These are phyloP conservation scores for Platismatia glauca DNA, from an alignment of 495 filamentous ascomycete genomes.

Conservation along the genomic window DNA sequence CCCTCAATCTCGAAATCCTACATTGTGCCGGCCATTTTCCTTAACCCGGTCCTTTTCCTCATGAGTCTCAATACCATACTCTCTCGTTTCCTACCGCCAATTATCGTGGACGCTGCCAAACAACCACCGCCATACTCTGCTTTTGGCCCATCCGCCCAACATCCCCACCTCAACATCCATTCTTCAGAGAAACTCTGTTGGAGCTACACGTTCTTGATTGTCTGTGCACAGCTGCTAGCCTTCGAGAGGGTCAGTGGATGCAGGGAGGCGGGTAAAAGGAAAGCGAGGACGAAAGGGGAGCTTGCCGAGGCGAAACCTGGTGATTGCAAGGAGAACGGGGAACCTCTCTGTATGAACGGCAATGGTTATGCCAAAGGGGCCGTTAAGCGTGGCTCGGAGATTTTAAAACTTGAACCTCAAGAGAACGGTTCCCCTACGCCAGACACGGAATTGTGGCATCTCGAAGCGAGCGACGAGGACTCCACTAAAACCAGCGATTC, in stretches of 20 bases:
- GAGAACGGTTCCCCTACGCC: neutral
- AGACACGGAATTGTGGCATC: neutral
- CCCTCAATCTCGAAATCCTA: constrained; percentile 29
- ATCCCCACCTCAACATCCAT: constrained; percentile 31
- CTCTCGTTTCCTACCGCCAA: constrained; percentile 27
- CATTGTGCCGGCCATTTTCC: constrained; percentile 33
- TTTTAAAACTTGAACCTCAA: neutral
- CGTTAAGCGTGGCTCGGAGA: neutral
- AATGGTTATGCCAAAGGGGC: neutral
- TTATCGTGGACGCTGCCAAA: constrained; percentile 20
- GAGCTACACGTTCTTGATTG: constrained; percentile 30
- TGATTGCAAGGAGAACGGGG: neutral
- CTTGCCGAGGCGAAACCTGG: neutral
- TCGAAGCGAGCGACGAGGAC: constrained; percentile 1
- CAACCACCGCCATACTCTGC: constrained; percentile 26
- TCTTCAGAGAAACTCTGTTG: constrained; percentile 31
- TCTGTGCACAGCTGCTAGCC: constrained; percentile 23
- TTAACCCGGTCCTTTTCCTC: constrained; percentile 36
- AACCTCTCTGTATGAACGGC: neutral
- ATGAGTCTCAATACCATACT: constrained; percentile 35
- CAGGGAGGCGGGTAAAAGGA: constrained; percentile 20
- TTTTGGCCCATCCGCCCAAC: constrained; percentile 26
- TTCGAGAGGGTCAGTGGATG: constrained; percentile 20
- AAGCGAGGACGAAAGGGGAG: constrained; percentile 15
- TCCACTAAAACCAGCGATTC: constrained; percentile 3